Conservation (phyloP, 768 basidiomycete genomes). For the Auricularia heimuer region DNA sequence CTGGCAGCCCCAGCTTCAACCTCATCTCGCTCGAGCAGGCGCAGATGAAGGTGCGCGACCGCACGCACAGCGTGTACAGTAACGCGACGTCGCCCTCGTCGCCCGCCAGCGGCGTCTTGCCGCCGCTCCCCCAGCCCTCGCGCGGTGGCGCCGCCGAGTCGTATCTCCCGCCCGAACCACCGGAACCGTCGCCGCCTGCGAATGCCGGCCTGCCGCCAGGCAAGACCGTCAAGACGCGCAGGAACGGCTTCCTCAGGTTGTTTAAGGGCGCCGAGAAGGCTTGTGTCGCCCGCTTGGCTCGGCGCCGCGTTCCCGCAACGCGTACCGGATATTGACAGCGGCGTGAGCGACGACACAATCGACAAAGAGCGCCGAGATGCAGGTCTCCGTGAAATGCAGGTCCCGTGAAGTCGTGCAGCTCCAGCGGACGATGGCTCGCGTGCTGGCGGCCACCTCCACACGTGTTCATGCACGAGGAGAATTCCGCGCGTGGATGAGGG, state of each 20-base stretch:
- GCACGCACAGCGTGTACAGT: slow-evolving; percentile 42
- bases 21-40: slow-evolving; percentile 75
- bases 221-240: slow-evolving; percentile 60
- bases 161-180: slow-evolving; percentile 15
- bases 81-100: neutral
- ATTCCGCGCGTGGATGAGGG: too few species aligned
- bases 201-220: slow-evolving; percentile 16
- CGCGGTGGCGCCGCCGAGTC: slow-evolving; percentile 11
- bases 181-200: neutral
- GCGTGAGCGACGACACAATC: too few species aligned
- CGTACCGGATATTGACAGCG: too few species aligned
- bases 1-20: slow-evolving; percentile 36
- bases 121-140: slow-evolving; percentile 15
- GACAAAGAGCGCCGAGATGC: too few species aligned
- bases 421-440: too few species aligned
- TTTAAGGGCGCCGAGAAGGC: slow-evolving; percentile 44
- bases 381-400: too few species aligned
- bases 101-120: slow-evolving; percentile 5
- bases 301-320: too few species aligned
- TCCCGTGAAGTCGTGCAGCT: too few species aligned
- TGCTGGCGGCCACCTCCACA: too few species aligned
- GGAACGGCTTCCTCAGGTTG: slow-evolving; percentile 71
- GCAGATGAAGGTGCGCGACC: slow-evolving; percentile 47
- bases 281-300: neutral
- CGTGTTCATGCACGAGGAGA: too few species aligned